Base-by-base conservation (phyloP, 495 filamentous ascomycete genomes). In the Podospora bellae-mahoneyi region DNA sequence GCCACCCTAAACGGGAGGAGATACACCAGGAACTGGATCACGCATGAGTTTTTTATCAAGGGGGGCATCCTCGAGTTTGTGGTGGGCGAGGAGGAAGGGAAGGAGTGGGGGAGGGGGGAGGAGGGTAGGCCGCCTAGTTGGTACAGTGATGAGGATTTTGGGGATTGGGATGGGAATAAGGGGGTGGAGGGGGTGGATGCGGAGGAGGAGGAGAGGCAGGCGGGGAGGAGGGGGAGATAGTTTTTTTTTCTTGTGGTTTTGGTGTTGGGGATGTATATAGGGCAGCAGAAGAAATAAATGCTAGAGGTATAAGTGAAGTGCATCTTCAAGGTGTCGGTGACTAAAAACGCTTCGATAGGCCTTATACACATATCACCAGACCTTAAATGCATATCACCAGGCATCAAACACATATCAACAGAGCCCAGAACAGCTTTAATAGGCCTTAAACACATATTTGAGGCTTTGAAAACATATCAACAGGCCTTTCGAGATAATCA, bases 11-110 rank as follows among this genome's bases (percentile, higher is more conserved):
- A 92, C 73, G 90, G 90, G 3, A 73, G 80, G 71, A 76, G 78
- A 4, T 91, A 91, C 64, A 86, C 80, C 0, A 86, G 79, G 76
- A 92, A 83, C 67, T 93, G 90, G 89, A 88, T 93, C 65, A 84
- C 81, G 26, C 90, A 93, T 72, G 86, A 87, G 19, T 92, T 93
- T 71, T 92, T 92, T 74, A 73, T 85, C 0, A 79, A 87, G 23
- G 91, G 90, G 1, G 84, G 86, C 55, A 81, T 86, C 68, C 76
- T 93, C 61, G 88, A 91, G 68, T 78, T 92, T 60, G 81, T 78
- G 28, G 78, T 92, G 1, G 91, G 90, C 0, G 69, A 77, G n/a
- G 78, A 78, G 54, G 90, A 92, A 76, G 86, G 85, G 67, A 85
- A 84, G 69, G 71, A 55, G 0, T 92, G 90, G 91, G 91, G 90